Percentiles rank a stretch among this genome's conserved stretches.
Evolutionary conservation across 164 flowering plant species (phyloP).

Genomic region (Platanus orientalis): DNA sequence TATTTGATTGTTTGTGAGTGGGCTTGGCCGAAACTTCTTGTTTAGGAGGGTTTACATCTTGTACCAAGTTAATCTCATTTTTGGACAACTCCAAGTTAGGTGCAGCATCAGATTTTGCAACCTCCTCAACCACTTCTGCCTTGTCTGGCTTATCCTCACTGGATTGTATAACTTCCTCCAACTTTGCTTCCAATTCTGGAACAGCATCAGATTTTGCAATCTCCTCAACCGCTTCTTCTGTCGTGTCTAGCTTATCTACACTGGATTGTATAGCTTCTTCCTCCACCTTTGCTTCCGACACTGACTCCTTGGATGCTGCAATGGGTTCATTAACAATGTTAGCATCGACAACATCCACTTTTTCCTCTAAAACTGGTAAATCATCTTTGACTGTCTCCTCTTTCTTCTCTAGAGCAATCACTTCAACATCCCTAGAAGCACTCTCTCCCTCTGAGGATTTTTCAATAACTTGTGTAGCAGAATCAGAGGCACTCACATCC

Average conservation of each 20-base stretch:
- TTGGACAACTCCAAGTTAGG: constrained; percentile 7
- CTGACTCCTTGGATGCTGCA: constrained; percentile 13
- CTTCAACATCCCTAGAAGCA: constrained; percentile 13
- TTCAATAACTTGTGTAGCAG: constrained; percentile 15
- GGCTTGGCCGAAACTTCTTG: constrained; percentile 28
- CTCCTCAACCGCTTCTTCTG: no score
- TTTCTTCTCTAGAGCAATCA: constrained; percentile 13
- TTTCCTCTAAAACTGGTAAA: background rate
- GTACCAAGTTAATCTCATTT: constrained; percentile 19
- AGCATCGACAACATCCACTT: no score
- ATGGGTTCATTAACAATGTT: constrained; percentile 9
- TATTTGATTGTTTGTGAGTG: constrained; percentile 41
- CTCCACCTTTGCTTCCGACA: no score
- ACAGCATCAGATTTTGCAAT: no score
- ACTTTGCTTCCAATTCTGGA: constrained; percentile 17
- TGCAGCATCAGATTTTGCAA: constrained; percentile 10
- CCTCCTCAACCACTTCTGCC: constrained; percentile 12
- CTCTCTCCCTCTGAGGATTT: constrained; percentile 13
- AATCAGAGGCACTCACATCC: constrained; percentile 2
- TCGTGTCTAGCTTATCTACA: no score
- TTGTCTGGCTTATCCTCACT: constrained; percentile 14
- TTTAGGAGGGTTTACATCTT: constrained; percentile 20
- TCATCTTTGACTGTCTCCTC: constrained; percentile 14
- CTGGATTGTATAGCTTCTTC: no score
- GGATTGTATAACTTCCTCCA: constrained; percentile 8